A percentile compares a stretch with the other conserved stretches of the same genome.
These are phyloP conservation scores for Starmerella etchellsii DNA, from an alignment of 805 yeast species.

Conservation along the genomic window DNA sequence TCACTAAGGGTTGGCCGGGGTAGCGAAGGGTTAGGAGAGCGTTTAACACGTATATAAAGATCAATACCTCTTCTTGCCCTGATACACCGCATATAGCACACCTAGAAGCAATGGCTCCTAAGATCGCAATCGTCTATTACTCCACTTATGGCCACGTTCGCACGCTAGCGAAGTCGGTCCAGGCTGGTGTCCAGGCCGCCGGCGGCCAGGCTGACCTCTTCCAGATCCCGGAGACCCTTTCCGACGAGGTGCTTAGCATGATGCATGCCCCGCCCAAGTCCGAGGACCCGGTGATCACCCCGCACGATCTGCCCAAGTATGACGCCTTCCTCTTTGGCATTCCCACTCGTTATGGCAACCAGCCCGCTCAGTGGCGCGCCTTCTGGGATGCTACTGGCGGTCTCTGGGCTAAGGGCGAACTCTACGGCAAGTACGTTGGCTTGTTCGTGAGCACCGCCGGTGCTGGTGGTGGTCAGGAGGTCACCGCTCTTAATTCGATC, in stretches of 20 bases:
- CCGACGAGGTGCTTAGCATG: constrained; percentile 44
- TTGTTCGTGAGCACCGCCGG: constrained; percentile 58
- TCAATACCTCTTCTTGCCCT: no score
- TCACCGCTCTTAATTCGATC: constrained; percentile 46
- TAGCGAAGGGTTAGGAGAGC: no score
- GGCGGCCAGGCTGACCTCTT: constrained; percentile 60
- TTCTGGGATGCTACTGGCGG: constrained; percentile 73
- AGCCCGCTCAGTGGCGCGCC: constrained; percentile 62
- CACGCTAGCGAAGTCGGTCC: constrained; percentile 52
- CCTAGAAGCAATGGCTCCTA: constrained; percentile 33
- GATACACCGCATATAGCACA: no score
- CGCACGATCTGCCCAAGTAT: constrained; percentile 43
- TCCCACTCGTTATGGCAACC: constrained; percentile 67
- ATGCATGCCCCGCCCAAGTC: constrained; percentile 49
- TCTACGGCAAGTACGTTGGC: constrained; percentile 63
- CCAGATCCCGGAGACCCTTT: constrained; percentile 71
- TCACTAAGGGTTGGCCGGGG: no score
- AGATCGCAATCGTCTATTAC: constrained; percentile 66
- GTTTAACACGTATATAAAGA: no score
- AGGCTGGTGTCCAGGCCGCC: constrained; percentile 54
- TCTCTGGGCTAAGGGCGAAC: constrained; percentile 58
- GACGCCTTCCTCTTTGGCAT: constrained; percentile 68
- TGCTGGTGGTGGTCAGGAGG: constrained; percentile 70
- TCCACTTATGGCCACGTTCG: constrained; percentile 71
- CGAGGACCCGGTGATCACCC: constrained; percentile 42